These are phyloP conservation scores for Trichosporon asahii DNA, from an alignment of 1,284 basidiomycete species.

Conservation along the genomic window DNA sequence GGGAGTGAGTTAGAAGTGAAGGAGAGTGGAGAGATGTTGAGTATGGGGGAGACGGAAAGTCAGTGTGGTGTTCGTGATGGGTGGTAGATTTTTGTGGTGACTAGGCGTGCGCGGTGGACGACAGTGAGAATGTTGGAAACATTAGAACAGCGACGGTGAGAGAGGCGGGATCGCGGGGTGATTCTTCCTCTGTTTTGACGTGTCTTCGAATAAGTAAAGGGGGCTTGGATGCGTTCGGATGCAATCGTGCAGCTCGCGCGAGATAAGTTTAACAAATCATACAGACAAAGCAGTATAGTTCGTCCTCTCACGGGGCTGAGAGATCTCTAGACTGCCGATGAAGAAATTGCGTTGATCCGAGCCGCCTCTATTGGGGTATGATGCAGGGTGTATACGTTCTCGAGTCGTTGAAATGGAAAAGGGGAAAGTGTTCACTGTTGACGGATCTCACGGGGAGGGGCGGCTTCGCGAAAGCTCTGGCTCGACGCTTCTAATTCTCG, in stretches of 20 bases:
- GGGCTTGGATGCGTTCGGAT: background rate
- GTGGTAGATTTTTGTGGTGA: background rate
- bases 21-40: background rate
- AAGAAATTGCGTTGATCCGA: conserved; percentile 12
- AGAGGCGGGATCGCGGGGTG: background rate
- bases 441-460: background rate
- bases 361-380: conserved; percentile 5
- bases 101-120: background rate
- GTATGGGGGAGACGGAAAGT: background rate
- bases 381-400: conserved; percentile 3
- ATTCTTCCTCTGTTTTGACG: background rate
- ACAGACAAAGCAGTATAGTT: background rate
- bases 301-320: background rate
- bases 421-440: background rate
- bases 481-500: conserved; percentile 10
- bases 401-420: background rate
- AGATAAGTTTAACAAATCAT: background rate
- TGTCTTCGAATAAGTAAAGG: background rate
- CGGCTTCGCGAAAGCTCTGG: background rate
- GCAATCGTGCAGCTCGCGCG: background rate
- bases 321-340: background rate
- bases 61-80: background rate
- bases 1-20: background rate
- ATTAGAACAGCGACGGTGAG: background rate
- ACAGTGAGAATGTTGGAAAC: background rate